phyloP scores from a whole-genome alignment of 306 rosid genomes.

The Lathyrus aphaca region DNA sequence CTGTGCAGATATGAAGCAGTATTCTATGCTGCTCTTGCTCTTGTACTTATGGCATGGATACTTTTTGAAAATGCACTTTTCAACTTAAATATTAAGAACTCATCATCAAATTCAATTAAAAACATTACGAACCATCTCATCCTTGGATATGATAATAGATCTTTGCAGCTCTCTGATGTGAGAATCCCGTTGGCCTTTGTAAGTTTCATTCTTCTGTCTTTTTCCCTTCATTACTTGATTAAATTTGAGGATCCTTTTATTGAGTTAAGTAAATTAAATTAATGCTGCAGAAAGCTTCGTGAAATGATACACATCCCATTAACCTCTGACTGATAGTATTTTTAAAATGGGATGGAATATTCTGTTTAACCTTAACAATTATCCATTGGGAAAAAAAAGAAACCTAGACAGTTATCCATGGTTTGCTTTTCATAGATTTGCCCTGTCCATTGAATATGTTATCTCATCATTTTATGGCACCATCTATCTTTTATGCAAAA shows the following conservation, averaged over 20 bases:
- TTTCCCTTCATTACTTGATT: constrained; percentile 23
- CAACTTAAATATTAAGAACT: constrained; percentile 53
- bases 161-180: constrained; percentile 79
- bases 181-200: constrained; percentile 79
- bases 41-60: constrained; percentile 90
- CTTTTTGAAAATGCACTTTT: constrained; percentile 81
- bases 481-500: not conserved
- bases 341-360: constrained; percentile 5
- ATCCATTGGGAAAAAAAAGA: not conserved
- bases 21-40: constrained; percentile 79
- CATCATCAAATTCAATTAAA: constrained; percentile 48
- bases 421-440: not conserved
- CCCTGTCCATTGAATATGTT: not conserved
- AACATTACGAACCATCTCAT: constrained; percentile 43
- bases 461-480: not conserved
- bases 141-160: constrained; percentile 58
- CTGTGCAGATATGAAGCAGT: constrained; percentile 84
- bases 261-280: constrained; percentile 13
- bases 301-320: not conserved
- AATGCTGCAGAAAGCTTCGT: not conserved
- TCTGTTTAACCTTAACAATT: constrained; percentile 1
- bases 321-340: constrained; percentile 3
- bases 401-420: not conserved
- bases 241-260: constrained; percentile 17
- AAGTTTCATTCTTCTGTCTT: constrained; percentile 46